phyloP scores from a whole-genome alignment of 352 stramenopile genomes.

The Phytophthora gonapodyides region DNA sequence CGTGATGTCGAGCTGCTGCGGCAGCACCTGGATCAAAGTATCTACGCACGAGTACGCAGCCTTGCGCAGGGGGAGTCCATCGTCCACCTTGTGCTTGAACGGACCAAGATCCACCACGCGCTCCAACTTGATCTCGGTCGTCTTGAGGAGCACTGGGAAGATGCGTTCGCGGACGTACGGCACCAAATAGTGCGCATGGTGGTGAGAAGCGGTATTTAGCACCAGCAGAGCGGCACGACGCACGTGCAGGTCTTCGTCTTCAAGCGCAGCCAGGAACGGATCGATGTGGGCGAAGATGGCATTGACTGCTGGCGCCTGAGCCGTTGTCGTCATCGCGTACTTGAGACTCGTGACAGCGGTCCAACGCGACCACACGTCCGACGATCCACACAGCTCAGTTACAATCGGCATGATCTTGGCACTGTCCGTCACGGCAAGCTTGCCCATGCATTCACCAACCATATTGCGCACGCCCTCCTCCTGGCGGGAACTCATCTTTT shows the following conservation, averaged over 20 bases:
- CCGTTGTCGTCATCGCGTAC: constrained; percentile 68
- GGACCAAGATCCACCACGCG: constrained; percentile 97
- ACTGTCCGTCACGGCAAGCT: constrained; percentile 92
- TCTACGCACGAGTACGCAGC: constrained; percentile 95
- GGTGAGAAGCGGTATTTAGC: constrained; percentile 96
- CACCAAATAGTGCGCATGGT: constrained; percentile 87
- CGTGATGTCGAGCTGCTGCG: constrained; percentile 90
- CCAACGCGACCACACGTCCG: constrained; percentile 74
- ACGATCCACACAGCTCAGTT: constrained; percentile 72
- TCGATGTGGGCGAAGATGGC: constrained; percentile 77
- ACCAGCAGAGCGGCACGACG: constrained; percentile 94
- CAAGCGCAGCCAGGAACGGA: constrained; percentile 92
- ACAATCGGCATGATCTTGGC: constrained; percentile 90
- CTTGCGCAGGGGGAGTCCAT: constrained; percentile 86
- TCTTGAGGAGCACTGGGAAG: constrained; percentile 90
- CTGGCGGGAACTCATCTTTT: constrained; percentile 90
- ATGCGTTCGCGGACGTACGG: constrained; percentile 87
- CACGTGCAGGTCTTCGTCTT: constrained; percentile 96
- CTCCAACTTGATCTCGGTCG: constrained; percentile 94
- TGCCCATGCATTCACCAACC: constrained; percentile 97
- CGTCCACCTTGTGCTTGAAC: constrained; percentile 98
- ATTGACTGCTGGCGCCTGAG: constrained; percentile 40
- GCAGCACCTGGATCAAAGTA: constrained; percentile 95
- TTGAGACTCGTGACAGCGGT: constrained; percentile 95
- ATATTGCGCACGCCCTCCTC: constrained; percentile 98